Evolutionary conservation across 139 green algal genomes (phyloP), one percentile per base, ranked within the genome.

Genomic region (Coccomyxa sp.): DNA sequence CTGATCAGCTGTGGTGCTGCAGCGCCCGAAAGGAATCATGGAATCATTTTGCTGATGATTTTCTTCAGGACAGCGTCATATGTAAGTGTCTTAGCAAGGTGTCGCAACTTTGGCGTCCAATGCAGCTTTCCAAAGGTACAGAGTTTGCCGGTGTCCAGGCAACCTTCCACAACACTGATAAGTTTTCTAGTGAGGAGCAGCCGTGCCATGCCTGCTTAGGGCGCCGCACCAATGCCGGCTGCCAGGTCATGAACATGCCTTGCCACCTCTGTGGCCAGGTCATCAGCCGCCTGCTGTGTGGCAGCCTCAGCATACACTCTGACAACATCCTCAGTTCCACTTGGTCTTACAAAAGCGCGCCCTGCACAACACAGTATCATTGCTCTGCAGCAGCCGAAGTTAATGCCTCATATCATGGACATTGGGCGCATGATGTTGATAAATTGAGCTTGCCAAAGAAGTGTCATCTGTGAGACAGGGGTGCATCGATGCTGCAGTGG

Each of bases 281-380:
- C 79, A 39, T 97, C 91, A 12, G 93, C 92, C 39, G 77, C 83
- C 55, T 82, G 79, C 74, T 94, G 88, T 0, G 50, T 95, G 7
- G 55, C 76, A 9, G 95, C 95, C 86, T 99, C 96, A 2, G 95
- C 94, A 85, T 99, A 99, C 70, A 99, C 92, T 0, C 96, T 81
- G 80, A 99, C 96, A 27, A 97, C 91, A 76, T 99, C 93, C 81
- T 99, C 96, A 7, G 96, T 99, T 29, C 96, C 96, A 7, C 89
- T 97, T 0, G 96, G 95, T 31, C 96, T 86, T 75, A 93, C 94
- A 89, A 99, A 99, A 0, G 92, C 83, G 24, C 96, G 91, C 36
- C 86, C 77, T 74, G 68, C n/a, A 14, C 44, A 14, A 10, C 10
- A 58, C 44, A 58, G 14, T 14, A 58, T n/a, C n/a, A n/a, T n/a